Percentiles rank a stretch among this genome's conserved stretches.
Conservation (phyloP, 495 filamentous ascomycete genomes). For the Tuber umbilicatum region DNA sequence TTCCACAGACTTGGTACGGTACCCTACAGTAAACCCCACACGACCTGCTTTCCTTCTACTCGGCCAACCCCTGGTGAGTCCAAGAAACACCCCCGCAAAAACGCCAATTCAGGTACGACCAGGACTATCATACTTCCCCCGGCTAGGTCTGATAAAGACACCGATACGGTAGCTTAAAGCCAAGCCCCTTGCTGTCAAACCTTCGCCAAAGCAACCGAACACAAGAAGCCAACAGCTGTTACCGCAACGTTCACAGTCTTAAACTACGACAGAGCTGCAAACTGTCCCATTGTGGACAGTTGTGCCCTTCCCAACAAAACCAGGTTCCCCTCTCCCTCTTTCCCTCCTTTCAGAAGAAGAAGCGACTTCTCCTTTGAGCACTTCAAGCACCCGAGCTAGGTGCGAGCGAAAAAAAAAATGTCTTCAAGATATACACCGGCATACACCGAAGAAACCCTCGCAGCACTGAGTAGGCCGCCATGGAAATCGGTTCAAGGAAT, state of each 20-base stretch:
- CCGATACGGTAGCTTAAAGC: not conserved
- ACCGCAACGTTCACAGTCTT: not conserved
- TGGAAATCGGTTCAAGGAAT: conserved; percentile 52
- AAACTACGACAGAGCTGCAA: not conserved
- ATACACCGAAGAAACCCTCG: not conserved
- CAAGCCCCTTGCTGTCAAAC: not conserved
- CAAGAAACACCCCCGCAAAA: not conserved
- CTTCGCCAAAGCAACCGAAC: not conserved
- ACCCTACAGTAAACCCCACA: not conserved
- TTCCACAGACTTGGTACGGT: not conserved
- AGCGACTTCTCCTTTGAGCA: not conserved
- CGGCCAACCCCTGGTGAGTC: not conserved
- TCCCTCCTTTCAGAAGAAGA: not conserved
- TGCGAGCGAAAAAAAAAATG: not conserved
- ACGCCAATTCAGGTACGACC: not conserved
- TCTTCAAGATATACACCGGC: not conserved
- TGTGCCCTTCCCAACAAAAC: not conserved
- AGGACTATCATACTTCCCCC: not conserved
- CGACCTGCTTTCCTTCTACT: not conserved
- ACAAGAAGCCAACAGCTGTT: not conserved
- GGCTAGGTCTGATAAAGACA: not conserved
- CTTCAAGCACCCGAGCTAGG: not conserved
- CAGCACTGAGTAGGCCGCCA: conserved; percentile 40
- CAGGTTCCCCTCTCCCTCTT: not conserved
- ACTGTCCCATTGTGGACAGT: not conserved